phyloP scores from a whole-genome alignment of 2,329 filamentous ascomycete species.

The Stemphylium beticola region DNA sequence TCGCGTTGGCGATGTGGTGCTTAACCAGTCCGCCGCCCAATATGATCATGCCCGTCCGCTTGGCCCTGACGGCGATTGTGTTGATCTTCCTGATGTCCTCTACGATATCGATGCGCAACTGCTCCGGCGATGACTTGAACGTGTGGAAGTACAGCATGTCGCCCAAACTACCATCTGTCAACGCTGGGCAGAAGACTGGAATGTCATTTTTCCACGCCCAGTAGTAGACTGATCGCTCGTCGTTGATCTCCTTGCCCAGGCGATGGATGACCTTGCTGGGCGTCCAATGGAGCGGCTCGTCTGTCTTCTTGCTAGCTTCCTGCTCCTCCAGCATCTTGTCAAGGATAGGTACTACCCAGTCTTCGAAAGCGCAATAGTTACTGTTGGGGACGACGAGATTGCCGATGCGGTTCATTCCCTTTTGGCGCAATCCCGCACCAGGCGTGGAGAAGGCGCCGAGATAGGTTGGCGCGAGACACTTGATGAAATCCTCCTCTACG shows the following conservation, averaged over 20 bases:
- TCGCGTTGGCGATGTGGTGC: constrained; percentile 98
- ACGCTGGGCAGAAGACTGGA: constrained; percentile 92
- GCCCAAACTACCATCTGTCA: constrained; percentile 93
- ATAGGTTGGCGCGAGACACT: constrained; percentile 94
- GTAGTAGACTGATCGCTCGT: constrained; percentile 91
- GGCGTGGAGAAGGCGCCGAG: constrained; percentile 81
- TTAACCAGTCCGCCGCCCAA: constrained; percentile 95
- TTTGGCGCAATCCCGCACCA: constrained; percentile 78
- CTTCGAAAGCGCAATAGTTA: constrained; percentile 97
- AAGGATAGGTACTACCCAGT: constrained; percentile 96
- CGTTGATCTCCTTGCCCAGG: constrained; percentile 90
- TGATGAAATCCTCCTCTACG: constrained; percentile 97
- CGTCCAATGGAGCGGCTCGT: constrained; percentile 83
- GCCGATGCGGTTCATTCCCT: constrained; percentile 93
- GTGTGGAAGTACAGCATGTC: constrained; percentile 99
- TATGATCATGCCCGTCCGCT: constrained; percentile 92
- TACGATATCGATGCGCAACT: constrained; percentile 87
- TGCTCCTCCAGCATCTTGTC: constrained; percentile 94
- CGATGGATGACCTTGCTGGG: constrained; percentile 90
- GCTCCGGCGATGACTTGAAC: constrained; percentile 82
- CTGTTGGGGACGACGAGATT: constrained; percentile 95
- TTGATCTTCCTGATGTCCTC: constrained; percentile 94
- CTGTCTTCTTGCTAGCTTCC: constrained; percentile 73
- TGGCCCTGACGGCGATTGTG: constrained; percentile 85
- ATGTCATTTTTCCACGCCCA: constrained; percentile 98